Conservation (phyloP, 2,329 filamentous ascomycete species). For the Aspergillus bombycis region DNA sequence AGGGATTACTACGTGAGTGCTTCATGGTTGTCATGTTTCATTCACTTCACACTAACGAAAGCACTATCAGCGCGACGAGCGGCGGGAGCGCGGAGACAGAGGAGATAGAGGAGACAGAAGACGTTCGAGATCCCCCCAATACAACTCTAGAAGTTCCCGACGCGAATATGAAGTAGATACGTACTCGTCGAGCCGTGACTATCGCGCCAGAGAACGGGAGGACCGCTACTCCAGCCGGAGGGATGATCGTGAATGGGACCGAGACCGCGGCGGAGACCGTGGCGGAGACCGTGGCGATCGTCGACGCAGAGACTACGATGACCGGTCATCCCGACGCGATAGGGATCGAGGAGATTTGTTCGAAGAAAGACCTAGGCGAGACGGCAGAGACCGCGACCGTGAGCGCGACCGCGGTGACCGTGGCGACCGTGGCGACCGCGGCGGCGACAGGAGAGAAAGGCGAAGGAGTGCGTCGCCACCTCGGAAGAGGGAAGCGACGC, state of each 20-base stretch:
- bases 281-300: conserved; percentile 55
- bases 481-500: conserved; percentile 91
- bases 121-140: conserved; percentile 84
- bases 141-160: conserved; percentile 66
- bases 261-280: conserved; percentile 67
- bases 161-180: conserved; percentile 78
- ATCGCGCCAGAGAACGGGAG: conserved; percentile 90
- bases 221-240: conserved; percentile 80
- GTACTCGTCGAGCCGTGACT: conserved; percentile 90
- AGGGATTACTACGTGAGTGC: conserved; percentile 58
- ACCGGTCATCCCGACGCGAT: conserved; percentile 55
- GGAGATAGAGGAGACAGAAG: conserved; percentile 61
- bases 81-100: conserved; percentile 48
- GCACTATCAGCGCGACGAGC: conserved; percentile 48
- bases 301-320: conserved; percentile 64
- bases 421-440: conserved; percentile 49
- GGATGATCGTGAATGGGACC: conserved; percentile 76
- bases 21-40: not conserved
- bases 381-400: conserved; percentile 39
- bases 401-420: conserved; percentile 45
- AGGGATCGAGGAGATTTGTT: conserved; percentile 65
- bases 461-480: conserved; percentile 74
- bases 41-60: not conserved
- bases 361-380: conserved; percentile 60
- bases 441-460: conserved; percentile 54